Conservation (phyloP, 1,284 basidiomycete genomes). For the Tylopilus orsonianus region DNA sequence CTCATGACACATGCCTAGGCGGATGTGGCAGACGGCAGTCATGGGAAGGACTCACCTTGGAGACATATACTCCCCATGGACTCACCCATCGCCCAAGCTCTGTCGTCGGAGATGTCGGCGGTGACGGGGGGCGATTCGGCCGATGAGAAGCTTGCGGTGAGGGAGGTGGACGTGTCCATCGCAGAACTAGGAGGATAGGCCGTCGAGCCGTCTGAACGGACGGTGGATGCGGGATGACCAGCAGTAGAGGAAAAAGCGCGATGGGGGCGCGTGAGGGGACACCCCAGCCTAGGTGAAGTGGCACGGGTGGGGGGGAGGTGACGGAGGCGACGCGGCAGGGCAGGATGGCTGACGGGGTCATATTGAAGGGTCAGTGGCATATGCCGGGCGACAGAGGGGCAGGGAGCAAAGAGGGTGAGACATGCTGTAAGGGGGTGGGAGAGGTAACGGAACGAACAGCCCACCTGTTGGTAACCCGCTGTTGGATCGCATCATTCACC, state of each 20-base stretch:
- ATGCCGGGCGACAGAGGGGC: too few relatives aligned
- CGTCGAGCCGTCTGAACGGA: conserved; percentile 41
- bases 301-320: too few relatives aligned
- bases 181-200: conserved; percentile 38
- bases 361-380: too few relatives aligned
- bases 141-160: conserved; percentile 49
- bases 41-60: conserved; percentile 48
- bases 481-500: too few relatives aligned
- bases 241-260: too few relatives aligned
- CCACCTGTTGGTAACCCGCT: too few relatives aligned
- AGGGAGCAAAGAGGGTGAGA: too few relatives aligned
- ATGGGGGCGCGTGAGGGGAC: conserved; percentile 53
- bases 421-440: too few relatives aligned
- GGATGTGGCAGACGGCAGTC: not conserved
- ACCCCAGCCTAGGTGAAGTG: conserved; percentile 77
- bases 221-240: conserved; percentile 43
- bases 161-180: conserved; percentile 45
- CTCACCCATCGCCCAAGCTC: conserved; percentile 65
- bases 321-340: too few relatives aligned
- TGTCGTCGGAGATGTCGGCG: conserved; percentile 60
- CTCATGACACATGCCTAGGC: conserved; percentile 52
- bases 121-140: conserved; percentile 40
- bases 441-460: too few relatives aligned
- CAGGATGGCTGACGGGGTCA: too few relatives aligned
- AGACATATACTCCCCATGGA: conserved; percentile 65